These are phyloP conservation scores for Catharanthus roseus DNA, from an alignment of 257 asterid genomes.

Conservation along the genomic window DNA sequence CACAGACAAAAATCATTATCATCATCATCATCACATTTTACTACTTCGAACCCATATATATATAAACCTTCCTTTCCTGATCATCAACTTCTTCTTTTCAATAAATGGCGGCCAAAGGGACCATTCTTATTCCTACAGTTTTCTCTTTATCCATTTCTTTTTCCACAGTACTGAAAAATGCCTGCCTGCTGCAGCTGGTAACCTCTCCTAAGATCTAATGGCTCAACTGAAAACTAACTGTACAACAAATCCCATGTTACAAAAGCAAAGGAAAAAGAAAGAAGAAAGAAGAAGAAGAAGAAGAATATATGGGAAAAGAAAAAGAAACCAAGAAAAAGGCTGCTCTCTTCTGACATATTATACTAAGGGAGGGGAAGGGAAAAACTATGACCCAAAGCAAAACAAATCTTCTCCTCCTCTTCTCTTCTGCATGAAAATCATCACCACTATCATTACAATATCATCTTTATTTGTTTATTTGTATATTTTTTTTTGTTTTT, in stretches of 20 bases:
- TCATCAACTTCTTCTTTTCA: constrained; percentile 30
- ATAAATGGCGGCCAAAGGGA: constrained; percentile 30
- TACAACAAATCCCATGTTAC: constrained; percentile 43
- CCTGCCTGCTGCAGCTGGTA: too few species aligned
- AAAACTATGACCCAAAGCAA: constrained; percentile 30
- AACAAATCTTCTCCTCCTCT: too few species aligned
- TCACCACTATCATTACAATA: constrained; percentile 63
- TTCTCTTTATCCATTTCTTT: constrained; percentile 12
- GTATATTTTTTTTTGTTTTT: constrained; percentile 26
- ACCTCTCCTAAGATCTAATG: constrained; percentile 18
- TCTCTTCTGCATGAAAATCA: constrained; percentile 64
- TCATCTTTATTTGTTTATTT: constrained; percentile 48
- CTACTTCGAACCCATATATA: too few species aligned
- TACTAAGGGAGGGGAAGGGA: constrained; percentile 30
- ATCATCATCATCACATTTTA: constrained; percentile 29
- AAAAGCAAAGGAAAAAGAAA: constrained; percentile 31
- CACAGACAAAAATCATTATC: constrained; percentile 31
- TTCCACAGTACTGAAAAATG: constrained; percentile 17
- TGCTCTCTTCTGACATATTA: constrained; percentile 41
- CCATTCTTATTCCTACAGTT: constrained; percentile 18
- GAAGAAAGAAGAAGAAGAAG: constrained; percentile 28
- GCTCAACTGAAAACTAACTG: constrained; percentile 43
- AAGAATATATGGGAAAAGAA: constrained; percentile 22
- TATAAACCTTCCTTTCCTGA: too few species aligned
- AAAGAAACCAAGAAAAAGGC: constrained; percentile 43